These are phyloP conservation scores for Dactylorhiza incarnata DNA, from an alignment of 106 monocot species.

Conservation along the genomic window DNA sequence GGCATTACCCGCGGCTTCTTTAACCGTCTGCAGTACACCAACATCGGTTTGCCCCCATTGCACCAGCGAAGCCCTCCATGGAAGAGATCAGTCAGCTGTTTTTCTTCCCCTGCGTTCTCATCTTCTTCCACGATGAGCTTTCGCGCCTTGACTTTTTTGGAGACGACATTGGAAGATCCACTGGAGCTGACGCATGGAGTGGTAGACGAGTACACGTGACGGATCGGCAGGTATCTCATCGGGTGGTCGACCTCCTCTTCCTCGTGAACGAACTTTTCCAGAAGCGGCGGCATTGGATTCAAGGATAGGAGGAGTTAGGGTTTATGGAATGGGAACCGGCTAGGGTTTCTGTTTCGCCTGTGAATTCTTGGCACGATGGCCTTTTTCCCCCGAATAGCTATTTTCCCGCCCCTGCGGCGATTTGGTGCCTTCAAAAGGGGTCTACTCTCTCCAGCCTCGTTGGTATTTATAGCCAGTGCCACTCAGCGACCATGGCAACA, in stretches of 20 bases:
- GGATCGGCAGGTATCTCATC: slow-evolving; percentile 45
- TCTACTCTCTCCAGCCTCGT: neutral
- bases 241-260: slow-evolving; percentile 52
- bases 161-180: slow-evolving; percentile 49
- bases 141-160: slow-evolving; percentile 68
- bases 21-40: slow-evolving; percentile 43
- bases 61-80: neutral
- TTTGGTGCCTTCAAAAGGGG: neutral
- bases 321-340: neutral
- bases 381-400: slow-evolving; percentile 11
- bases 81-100: neutral
- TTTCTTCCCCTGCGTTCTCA: slow-evolving; percentile 1
- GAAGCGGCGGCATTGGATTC: slow-evolving; percentile 8
- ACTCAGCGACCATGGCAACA: neutral
- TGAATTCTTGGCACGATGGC: neutral
- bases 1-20: slow-evolving; percentile 21
- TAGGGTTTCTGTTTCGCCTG: slow-evolving; percentile 11
- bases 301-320: neutral
- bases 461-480: slow-evolving; percentile 18
- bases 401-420: slow-evolving; percentile 39
- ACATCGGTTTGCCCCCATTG: slow-evolving; percentile 13
- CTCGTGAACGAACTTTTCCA: slow-evolving; percentile 39
- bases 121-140: slow-evolving; percentile 17
- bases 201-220: slow-evolving; percentile 63
- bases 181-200: slow-evolving; percentile 49